Conservation (phyloP, 163 green algal species). For the Scenedesmus sp. region DNA sequence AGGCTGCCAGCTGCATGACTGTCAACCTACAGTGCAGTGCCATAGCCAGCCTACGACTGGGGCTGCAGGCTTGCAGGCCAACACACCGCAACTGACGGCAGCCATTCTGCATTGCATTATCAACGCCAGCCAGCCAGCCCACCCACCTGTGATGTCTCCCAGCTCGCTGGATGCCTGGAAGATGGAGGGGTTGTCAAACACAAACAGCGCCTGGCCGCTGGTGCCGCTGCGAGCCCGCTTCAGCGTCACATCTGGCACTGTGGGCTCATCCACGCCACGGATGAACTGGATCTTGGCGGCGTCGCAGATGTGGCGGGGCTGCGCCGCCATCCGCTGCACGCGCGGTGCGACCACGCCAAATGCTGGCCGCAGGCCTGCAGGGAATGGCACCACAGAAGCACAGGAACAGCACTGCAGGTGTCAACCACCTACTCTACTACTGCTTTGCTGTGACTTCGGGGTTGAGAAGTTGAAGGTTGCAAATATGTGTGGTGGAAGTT, state of each 20-base stretch:
- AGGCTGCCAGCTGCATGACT: no score
- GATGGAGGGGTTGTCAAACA: conserved; percentile 92
- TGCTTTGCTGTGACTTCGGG: no score
- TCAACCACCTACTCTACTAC: background rate
- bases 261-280: conserved; percentile 89
- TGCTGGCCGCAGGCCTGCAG: conserved; percentile 33
- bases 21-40: no score
- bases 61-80: no score
- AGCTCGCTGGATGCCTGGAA: conserved; percentile 92
- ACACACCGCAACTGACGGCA: background rate
- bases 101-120: background rate
- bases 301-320: conserved; percentile 44
- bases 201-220: conserved; percentile 90
- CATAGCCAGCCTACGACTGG: background rate
- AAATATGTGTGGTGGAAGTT: background rate
- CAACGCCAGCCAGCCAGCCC: background rate
- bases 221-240: conserved; percentile 89
- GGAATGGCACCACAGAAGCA: background rate
- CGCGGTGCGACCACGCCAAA: background rate
- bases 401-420: background rate
- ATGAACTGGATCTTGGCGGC: conserved; percentile 92
- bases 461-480: no score
- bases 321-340: background rate
- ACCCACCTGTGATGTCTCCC: conserved; percentile 93
- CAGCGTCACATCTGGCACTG: conserved; percentile 93